Conservation (phyloP, 2,329 filamentous ascomycete genomes). For the Fusarium gaditjirri region DNA sequence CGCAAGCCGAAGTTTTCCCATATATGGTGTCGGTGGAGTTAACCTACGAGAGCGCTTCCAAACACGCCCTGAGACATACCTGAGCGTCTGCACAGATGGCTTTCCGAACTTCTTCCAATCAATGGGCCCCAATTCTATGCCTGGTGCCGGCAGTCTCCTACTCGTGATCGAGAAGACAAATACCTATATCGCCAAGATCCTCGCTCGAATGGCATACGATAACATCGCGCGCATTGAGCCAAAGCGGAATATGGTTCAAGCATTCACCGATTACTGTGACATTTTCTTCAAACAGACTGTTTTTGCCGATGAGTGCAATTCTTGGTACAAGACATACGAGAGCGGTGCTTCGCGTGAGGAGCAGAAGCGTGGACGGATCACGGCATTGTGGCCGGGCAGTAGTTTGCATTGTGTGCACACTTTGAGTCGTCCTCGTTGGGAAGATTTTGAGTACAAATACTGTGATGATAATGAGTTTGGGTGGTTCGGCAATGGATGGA, state of each 20-base stretch:
- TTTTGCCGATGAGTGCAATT: slow-evolving; percentile 15
- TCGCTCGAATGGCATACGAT: slow-evolving; percentile 8
- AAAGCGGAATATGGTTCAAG: not conserved
- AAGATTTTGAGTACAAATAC: slow-evolving; percentile 17
- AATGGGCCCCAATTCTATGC: slow-evolving; percentile 16
- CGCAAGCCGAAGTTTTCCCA: slow-evolving; percentile 10
- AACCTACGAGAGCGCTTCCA: slow-evolving; percentile 16
- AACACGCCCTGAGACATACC: slow-evolving; percentile 16
- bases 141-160: not conserved
- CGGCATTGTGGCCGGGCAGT: slow-evolving; percentile 11
- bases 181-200: slow-evolving; percentile 1
- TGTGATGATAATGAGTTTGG: slow-evolving; percentile 21
- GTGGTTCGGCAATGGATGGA: slow-evolving; percentile 21
- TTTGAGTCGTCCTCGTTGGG: slow-evolving; percentile 7
- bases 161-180: slow-evolving; percentile 18
- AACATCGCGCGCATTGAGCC: slow-evolving; percentile 7
- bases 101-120: slow-evolving; percentile 23
- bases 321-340: slow-evolving; percentile 21
- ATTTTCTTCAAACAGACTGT: slow-evolving; percentile 6
- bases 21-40: not conserved
- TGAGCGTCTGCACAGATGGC: slow-evolving; percentile 15
- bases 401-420: slow-evolving; percentile 15
- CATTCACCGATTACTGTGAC: slow-evolving; percentile 3
- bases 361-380: not conserved
- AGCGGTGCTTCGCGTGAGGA: slow-evolving; percentile 1